A percentile compares a stretch with the other conserved stretches of the same genome.
Conservation (phyloP, 208 protist species). For the Trypanosoma melophagium region DNA sequence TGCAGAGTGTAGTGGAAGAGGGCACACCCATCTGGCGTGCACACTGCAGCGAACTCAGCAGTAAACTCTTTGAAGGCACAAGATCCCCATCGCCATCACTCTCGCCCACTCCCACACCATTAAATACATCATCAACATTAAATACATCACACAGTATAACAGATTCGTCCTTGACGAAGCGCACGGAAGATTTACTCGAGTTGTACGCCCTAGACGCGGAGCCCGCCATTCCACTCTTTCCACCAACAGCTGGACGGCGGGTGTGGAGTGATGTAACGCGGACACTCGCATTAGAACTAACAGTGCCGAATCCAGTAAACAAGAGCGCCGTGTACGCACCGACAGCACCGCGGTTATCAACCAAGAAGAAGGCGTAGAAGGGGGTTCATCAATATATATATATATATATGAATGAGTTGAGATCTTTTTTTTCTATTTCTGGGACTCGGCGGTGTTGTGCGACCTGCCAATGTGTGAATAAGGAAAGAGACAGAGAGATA, state of each 20-base stretch:
- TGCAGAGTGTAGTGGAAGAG: conserved; percentile 79
- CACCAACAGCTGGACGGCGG: not conserved
- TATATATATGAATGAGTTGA: too few relatives aligned
- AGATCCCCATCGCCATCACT: conserved; percentile 4
- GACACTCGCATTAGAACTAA: conserved; percentile 13
- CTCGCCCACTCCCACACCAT: not conserved
- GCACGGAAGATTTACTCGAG: conserved; percentile 2
- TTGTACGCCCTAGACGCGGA: conserved; percentile 9
- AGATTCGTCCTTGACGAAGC: not conserved
- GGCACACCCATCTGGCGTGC: conserved; percentile 56
- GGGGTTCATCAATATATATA: too few relatives aligned
- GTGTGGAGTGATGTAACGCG: conserved; percentile 25
- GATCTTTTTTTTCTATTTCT: conserved; percentile 22
- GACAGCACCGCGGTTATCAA: conserved; percentile 5
- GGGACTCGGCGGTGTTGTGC: too few relatives aligned
- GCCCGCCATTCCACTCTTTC: not conserved
- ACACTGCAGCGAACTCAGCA: conserved; percentile 37
- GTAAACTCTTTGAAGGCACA: conserved; percentile 33
- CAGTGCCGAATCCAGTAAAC: conserved; percentile 28
- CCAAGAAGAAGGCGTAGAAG: conserved; percentile 14
- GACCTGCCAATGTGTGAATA: not conserved
- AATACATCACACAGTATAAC: not conserved
- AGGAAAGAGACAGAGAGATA: too few relatives aligned
- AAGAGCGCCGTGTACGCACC: conserved; percentile 27
- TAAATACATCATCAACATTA: not conserved